These are phyloP conservation scores for Lipomyces yarrowii DNA, from an alignment of 1,139 yeast species.

Conservation along the genomic window DNA sequence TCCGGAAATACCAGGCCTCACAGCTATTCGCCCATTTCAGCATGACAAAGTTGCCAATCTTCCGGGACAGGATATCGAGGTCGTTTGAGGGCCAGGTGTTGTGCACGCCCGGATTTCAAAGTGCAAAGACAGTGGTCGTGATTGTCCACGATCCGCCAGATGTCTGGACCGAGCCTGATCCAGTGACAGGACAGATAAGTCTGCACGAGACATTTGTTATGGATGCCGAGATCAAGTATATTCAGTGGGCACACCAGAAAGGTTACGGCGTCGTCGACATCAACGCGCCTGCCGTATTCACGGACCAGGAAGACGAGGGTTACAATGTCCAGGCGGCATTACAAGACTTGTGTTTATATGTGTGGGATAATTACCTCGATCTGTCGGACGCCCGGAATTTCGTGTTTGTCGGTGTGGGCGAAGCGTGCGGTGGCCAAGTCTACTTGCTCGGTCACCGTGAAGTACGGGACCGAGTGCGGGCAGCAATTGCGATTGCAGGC, in stretches of 20 bases:
- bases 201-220: slow-evolving; percentile 69
- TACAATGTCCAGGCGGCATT: slow-evolving; percentile 65
- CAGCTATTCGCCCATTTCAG: slow-evolving; percentile 57
- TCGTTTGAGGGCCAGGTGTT: slow-evolving; percentile 69
- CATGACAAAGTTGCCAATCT: slow-evolving; percentile 71
- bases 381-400: slow-evolving; percentile 59
- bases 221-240: slow-evolving; percentile 58
- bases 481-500: slow-evolving; percentile 72
- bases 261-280: slow-evolving; percentile 82
- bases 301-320: slow-evolving; percentile 46
- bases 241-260: slow-evolving; percentile 60
- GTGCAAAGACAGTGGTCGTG: slow-evolving; percentile 63
- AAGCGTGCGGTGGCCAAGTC: slow-evolving; percentile 82
- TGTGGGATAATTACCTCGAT: slow-evolving; percentile 90
- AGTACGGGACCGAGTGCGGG: slow-evolving; percentile 64
- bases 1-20: slow-evolving; percentile 69
- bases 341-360: slow-evolving; percentile 72
- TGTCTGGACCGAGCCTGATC: slow-evolving; percentile 85
- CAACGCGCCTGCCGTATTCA: slow-evolving; percentile 59
- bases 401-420: slow-evolving; percentile 87
- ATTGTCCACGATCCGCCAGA: slow-evolving; percentile 92
- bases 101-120: slow-evolving; percentile 73
- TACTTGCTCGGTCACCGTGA: slow-evolving; percentile 85
- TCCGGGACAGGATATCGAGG: slow-evolving; percentile 53
- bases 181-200: slow-evolving; percentile 75